Conservation (phyloP, 306 rosid genomes). For the Quercus engelmannii region DNA sequence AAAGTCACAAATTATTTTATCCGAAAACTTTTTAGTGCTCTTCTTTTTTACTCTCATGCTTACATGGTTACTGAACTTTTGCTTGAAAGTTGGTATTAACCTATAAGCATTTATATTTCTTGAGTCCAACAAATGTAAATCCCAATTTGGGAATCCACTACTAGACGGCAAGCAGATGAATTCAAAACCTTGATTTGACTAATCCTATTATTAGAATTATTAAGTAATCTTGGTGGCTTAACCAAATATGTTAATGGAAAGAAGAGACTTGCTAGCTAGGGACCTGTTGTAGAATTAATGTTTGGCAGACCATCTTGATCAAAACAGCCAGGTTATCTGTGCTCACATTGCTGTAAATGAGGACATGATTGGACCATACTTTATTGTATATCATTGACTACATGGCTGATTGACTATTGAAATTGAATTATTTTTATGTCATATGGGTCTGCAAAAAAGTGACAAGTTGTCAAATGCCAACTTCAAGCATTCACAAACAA, state of each 20-base stretch:
- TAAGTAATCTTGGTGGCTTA: not conserved
- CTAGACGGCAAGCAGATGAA: not conserved
- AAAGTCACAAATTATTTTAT: not conserved
- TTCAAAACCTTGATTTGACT: not conserved
- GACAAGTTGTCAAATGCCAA: slow-evolving; percentile 18
- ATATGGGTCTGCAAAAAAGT: not conserved
- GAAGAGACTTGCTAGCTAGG: not conserved
- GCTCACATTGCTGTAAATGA: not conserved
- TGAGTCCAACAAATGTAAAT: not conserved
- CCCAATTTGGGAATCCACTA: not conserved
- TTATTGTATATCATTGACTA: not conserved
- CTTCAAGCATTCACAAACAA: slow-evolving; percentile 2
- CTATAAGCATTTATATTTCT: not conserved
- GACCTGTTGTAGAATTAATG: not conserved
- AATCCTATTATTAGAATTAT: not conserved
- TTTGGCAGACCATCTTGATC: not conserved
- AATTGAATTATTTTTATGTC: not conserved
- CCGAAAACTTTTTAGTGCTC: not conserved
- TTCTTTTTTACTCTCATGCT: not conserved
- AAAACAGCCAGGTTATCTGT: no score
- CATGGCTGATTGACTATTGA: not conserved
- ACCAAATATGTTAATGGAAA: not conserved
- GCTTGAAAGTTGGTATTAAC: not conserved
- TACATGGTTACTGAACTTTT: not conserved
- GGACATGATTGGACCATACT: not conserved